Conservation (phyloP, 2,329 filamentous ascomycete genomes). For the Epichloe gansuensis region DNA sequence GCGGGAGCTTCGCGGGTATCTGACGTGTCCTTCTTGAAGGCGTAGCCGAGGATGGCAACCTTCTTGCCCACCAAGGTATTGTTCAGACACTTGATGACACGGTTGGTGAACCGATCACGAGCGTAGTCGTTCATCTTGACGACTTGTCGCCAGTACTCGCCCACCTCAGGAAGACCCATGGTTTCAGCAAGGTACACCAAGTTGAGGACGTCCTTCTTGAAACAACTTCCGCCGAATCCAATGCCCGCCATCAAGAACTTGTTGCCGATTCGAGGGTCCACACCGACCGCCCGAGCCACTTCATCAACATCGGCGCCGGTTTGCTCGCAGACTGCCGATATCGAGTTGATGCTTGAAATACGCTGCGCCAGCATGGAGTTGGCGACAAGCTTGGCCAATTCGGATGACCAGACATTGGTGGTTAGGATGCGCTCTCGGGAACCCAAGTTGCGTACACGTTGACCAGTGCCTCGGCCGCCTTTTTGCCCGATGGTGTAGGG, state of each 20-base stretch:
- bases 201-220: slow-evolving; percentile 68
- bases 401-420: slow-evolving; percentile 65
- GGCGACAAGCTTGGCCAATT: slow-evolving; percentile 66
- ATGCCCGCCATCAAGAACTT: slow-evolving; percentile 64
- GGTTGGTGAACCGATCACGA: slow-evolving; percentile 53
- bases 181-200: slow-evolving; percentile 62
- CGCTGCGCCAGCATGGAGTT: slow-evolving; percentile 74
- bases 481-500: slow-evolving; percentile 44
- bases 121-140: slow-evolving; percentile 69
- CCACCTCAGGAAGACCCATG: slow-evolving; percentile 57
- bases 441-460: slow-evolving; percentile 63
- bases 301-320: slow-evolving; percentile 67
- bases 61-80: slow-evolving; percentile 60
- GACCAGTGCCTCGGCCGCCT: slow-evolving; percentile 51
- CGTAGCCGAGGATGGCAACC: slow-evolving; percentile 60
- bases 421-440: slow-evolving; percentile 53
- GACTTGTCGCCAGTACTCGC: slow-evolving; percentile 63
- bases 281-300: slow-evolving; percentile 53
- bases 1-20: slow-evolving; percentile 63
- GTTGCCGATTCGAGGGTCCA: slow-evolving; percentile 59
- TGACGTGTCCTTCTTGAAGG: slow-evolving; percentile 70
- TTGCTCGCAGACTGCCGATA: slow-evolving; percentile 68
- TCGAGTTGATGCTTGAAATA: slow-evolving; percentile 69
- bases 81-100: slow-evolving; percentile 54
- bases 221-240: slow-evolving; percentile 71